Base-by-base conservation (phyloP, 306 rosid species). In the Gynostemma pentaphyllum region DNA sequence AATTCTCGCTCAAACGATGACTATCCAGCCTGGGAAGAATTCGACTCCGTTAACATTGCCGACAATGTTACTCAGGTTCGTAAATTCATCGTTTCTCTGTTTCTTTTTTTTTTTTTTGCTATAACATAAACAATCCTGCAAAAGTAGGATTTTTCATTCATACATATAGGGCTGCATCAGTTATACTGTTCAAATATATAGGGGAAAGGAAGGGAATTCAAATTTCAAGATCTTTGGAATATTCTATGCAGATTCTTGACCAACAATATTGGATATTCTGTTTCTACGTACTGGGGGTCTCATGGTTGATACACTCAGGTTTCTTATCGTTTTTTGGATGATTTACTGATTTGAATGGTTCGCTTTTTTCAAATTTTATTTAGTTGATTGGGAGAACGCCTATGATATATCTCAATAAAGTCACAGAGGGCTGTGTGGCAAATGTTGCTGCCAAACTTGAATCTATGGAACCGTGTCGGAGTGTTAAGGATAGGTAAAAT, bases 381-480 rank as follows among this genome's bases (percentile, higher is more conserved):
- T 75, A 91, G 98, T 69, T 91, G 83, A 85, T 88, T 55, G 98
- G 98, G 22, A 82, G 85, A 30, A 91, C 98, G 12, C 98, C 98
- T 9, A 91, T 91, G 98, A 75, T 91, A n/a, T 88, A 88, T 83
- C 92, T 91, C 56, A 91, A 88, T 72, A 85, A 82, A 64, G 90
- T 88, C 65, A 77, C 89, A 0, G 85, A 76, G 50, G 95, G 90
- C 11, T 91, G 98, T 40, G 80, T 80, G 55, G 96, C 92, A 32
- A 85, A 82, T 16, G 45, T 91, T 83, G 98, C 96, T 44, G 95
- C 98, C 26, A 91, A 91, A 72, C 98, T 91, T n/a, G 98, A 91
- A 77, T 88, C 88, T 48, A 91, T 91, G 98, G 82, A 85, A 70
- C 98, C 96, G 19, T 91, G 98, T 69, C 83, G 95, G 71, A 91